Evolutionary conservation across 225 moss, liverwort and hornwort genomes (phyloP), one percentile per base, ranked within the genome.

Genomic region (Antitrichia curtipendula): DNA sequence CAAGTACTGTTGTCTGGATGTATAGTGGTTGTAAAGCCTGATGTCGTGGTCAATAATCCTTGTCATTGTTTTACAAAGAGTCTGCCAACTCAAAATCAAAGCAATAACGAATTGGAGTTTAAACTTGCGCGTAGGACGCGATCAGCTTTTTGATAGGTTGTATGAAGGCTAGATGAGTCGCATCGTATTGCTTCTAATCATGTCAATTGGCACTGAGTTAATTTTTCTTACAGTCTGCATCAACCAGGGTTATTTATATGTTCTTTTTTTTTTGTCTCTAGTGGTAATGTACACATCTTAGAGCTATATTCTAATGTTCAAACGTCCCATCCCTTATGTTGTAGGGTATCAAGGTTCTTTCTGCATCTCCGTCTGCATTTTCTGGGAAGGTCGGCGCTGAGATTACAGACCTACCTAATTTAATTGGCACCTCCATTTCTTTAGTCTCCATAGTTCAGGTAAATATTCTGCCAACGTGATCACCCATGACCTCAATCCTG

Each of bases 401-500:
- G 82, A 89, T 97, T 87, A 87, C 86, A 82, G 95, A 93, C 56
- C 90, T 93, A 59, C 99, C 99, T 54, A 93, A 91, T 84, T 89
- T 99, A 34, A 92, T 92, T 66, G 99, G 99, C 90, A 83, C 94
- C 71, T 93, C 95, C 81, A 95, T 99, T 75, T 92, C 93, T 75
- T 93, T 99, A 53, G 90, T 99, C 68, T 99, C 99, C 85, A 80
- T 94, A 25, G 90, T 97, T 86, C 99, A 99, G 97, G 96, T 94
- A 90, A 63, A 25, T 84, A 78, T 43, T 41, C 61, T 74, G 25
- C 78, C 57, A 38, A 59, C n/a, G 49, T 78, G 45, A 71, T 75
- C 21, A 41, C 59, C 45, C 38, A 5, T 81, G 32, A 77, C 50
- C 50, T 66, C 80, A 72, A 54, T 74, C 54, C 56, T 90, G 50